These are phyloP conservation scores for Penicillium bialowiezense DNA, from an alignment of 495 filamentous ascomycete species.

Conservation along the genomic window DNA sequence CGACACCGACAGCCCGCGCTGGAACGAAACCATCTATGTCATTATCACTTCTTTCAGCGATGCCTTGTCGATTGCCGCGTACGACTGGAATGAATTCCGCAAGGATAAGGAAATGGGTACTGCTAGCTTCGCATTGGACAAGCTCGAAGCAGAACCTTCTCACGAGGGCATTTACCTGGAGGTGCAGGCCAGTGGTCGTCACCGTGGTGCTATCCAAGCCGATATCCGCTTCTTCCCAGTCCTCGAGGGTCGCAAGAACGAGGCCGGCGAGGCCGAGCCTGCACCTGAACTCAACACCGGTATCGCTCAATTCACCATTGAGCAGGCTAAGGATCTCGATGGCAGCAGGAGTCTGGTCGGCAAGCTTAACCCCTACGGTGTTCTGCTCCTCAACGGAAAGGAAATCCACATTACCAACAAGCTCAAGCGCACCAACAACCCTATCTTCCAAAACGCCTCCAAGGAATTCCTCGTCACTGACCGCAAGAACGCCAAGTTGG, in stretches of 20 bases:
- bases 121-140: conserved; percentile 79
- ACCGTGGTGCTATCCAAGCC: conserved; percentile 71
- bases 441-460: conserved; percentile 83
- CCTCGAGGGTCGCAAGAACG: conserved; percentile 64
- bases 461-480: conserved; percentile 95
- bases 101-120: conserved; percentile 95
- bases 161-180: conserved; percentile 84
- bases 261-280: conserved; percentile 74
- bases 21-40: conserved; percentile 95
- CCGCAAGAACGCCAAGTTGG: conserved; percentile 82
- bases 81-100: conserved; percentile 90
- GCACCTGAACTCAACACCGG: conserved; percentile 87
- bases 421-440: conserved; percentile 94
- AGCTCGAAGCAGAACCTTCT: conserved; percentile 68
- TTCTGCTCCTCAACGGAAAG: conserved; percentile 84
- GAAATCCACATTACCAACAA: conserved; percentile 81
- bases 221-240: conserved; percentile 97
- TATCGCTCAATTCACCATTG: conserved; percentile 87
- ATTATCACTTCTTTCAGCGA: conserved; percentile 90
- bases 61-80: conserved; percentile 75
- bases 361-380: conserved; percentile 84
- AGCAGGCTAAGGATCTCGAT: conserved; percentile 95
- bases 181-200: conserved; percentile 77
- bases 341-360: conserved; percentile 85
- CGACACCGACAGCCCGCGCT: conserved; percentile 81